phyloP scores from a whole-genome alignment of 495 filamentous ascomycete species.

The Cryomyces minteri region DNA sequence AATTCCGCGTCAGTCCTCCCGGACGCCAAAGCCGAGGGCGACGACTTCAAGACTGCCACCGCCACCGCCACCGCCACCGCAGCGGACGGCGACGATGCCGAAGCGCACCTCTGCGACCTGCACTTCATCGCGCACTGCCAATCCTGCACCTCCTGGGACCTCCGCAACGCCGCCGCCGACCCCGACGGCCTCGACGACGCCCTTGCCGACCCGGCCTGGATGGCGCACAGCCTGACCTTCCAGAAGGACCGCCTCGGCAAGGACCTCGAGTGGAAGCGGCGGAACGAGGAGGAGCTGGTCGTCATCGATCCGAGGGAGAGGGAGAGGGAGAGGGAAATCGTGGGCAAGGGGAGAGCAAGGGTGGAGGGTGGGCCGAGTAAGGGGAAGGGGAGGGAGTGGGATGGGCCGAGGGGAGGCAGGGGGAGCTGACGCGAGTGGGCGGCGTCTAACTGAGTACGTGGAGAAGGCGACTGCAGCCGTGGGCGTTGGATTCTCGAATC shows the following conservation, averaged over 20 bases:
- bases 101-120: conserved; percentile 6
- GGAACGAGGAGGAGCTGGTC: conserved; percentile 74
- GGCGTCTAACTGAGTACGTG: no score
- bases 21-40: conserved; percentile 19
- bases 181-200: conserved; percentile 39
- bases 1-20: neutral
- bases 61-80: conserved; percentile 6
- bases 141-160: conserved; percentile 68
- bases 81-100: conserved; percentile 9
- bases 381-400: neutral
- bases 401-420: neutral
- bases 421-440: no score
- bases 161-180: conserved; percentile 19
- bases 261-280: conserved; percentile 74
- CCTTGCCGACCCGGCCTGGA: conserved; percentile 37
- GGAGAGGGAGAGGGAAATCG: conserved; percentile 49
- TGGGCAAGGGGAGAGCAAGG: conserved; percentile 28
- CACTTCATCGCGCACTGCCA: conserved; percentile 66
- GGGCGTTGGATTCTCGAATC: no score
- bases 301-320: conserved; percentile 91
- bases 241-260: conserved; percentile 82
- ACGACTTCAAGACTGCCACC: neutral
- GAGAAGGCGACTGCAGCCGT: no score
- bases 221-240: conserved; percentile 61
- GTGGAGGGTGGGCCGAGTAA: neutral